Evolutionary conservation across 306 rosid genomes (phyloP), one percentile per base, ranked within the genome.

Genomic region (Quercus ilex): DNA sequence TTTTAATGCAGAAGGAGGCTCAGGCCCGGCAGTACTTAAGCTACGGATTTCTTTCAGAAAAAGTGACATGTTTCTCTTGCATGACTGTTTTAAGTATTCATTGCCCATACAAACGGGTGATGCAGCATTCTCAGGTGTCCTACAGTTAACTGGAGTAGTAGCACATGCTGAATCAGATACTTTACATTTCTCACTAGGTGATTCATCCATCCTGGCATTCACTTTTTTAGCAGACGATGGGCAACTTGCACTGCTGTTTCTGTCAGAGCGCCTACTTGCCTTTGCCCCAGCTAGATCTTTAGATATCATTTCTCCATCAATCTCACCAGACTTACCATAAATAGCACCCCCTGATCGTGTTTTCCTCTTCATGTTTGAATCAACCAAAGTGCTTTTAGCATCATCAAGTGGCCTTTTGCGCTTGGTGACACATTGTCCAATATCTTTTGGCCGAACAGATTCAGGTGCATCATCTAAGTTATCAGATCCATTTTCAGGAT

Each of bases 21-120:
- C 85, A 69, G 84, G 82, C 68, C 82, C 81, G 6, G 53, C 63
- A 69, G 81, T 78, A 78, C 82, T 89, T 85, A 93, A 88, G 79
- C 84, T 87, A 38, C 85, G 85, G 69, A 95, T 88, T 88, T 95
- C 99, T 75, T 83, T 90, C 79, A 81, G 65, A 70, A 88, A 87
- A 78, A 81, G 52, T 63, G 88, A 75, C 76, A 63, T 80, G 62
- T 73, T 89, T 68, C 41, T 77, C 77, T 84, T 81, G 89, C 88
- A 79, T 58, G 96, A 85, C 63, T 88, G 83, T 57, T 88, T 88
- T 82, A 84, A 86, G 80, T 90, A 95, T 69, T 86, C 95, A 64
- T 87, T 85, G 10, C 96, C 96, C 96, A 91, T 91, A 86, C 99
- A 93, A 80, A 91, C 77, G 62, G 99, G 98, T 70, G 99, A 96